phyloP scores from a whole-genome alignment of 108 stramenopile species.

The Nitzschia sp. region DNA sequence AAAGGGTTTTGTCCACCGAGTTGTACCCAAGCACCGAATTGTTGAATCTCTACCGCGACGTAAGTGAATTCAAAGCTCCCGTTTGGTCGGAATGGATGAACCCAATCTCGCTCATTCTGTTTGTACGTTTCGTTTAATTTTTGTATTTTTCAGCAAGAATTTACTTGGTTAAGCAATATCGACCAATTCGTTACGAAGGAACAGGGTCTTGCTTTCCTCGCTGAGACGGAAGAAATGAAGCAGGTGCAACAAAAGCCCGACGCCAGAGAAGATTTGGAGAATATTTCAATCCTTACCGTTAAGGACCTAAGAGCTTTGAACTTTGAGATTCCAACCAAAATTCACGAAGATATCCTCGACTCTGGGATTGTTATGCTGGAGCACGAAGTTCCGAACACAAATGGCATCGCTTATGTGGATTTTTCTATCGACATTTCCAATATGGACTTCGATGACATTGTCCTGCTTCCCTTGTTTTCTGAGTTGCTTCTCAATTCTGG shows the following conservation, averaged over 20 bases:
- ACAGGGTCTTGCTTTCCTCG: constrained; percentile 54
- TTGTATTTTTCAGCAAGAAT: constrained; percentile 24
- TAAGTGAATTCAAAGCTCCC: not conserved
- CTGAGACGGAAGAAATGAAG: constrained; percentile 61
- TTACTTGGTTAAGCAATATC: constrained; percentile 36
- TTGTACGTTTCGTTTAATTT: not conserved
- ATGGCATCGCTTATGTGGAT: constrained; percentile 87
- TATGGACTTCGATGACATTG: constrained; percentile 72
- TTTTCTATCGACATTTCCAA: constrained; percentile 80
- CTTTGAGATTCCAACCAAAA: constrained; percentile 59
- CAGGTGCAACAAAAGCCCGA: constrained; percentile 73
- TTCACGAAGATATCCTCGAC: constrained; percentile 45
- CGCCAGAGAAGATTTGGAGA: constrained; percentile 70
- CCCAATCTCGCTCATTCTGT: not conserved
- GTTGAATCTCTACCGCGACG: constrained; percentile 17
- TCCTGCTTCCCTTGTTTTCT: constrained; percentile 73
- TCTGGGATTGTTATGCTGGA: constrained; percentile 62
- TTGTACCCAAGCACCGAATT: constrained; percentile 66
- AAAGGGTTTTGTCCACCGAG: constrained; percentile 70
- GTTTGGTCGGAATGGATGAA: not conserved
- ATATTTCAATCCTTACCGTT: constrained; percentile 69
- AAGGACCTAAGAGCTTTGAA: constrained; percentile 54
- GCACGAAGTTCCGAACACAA: constrained; percentile 62
- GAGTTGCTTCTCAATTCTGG: constrained; percentile 76
- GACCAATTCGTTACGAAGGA: constrained; percentile 41